Evolutionary conservation across 2,329 filamentous ascomycete genomes (phyloP), one percentile per base, ranked within the genome.

Genomic region (Aspergillus caelatus): DNA sequence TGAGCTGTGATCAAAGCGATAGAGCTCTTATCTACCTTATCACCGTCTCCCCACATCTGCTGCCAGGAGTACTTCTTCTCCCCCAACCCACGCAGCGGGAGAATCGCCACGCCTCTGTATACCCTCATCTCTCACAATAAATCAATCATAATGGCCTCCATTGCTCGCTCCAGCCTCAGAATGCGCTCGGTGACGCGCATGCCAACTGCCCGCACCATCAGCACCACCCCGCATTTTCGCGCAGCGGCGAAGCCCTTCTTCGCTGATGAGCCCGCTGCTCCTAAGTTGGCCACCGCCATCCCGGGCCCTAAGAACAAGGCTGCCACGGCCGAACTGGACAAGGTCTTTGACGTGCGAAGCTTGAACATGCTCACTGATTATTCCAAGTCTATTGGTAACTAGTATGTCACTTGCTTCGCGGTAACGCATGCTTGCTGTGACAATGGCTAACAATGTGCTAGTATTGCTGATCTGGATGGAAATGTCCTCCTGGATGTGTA

Each of bases 351-450:
- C 78, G 94, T 91, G 6, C 86, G 93, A 65, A 93, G 90, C 79
- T 81, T 94, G 81, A 96, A 95, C 83, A 91, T 93, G 88, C 83
- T 94, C 72, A 85, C 86, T 65, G 90, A 94, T 79, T 94, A 92
- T 79, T 83, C 85, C 68, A 87, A 89, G 79, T 91, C 89, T 71
- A 80, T 84, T 63, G 93, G 93, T 73, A 96, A 96, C 83, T 96
- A 96, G 82, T 84, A 80, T 36, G 80, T 64, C 21, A 21, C 46
- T 12, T 36, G 14, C 23, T 23, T 52, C 19, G 7, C 1, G 23
- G 12, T 36, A 32, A 6, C n/a, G 11, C 5, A 16, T 14, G 9
- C 30, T 23, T 36, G 19, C 19, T 1, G 30, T 26, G 26, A 30
- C 28, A 6, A 21, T 32, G 11, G 32, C 32, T 55, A 39, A 55